Evolutionary conservation across 306 rosid genomes (phyloP).

Genomic region (Malus sylvestris): DNA sequence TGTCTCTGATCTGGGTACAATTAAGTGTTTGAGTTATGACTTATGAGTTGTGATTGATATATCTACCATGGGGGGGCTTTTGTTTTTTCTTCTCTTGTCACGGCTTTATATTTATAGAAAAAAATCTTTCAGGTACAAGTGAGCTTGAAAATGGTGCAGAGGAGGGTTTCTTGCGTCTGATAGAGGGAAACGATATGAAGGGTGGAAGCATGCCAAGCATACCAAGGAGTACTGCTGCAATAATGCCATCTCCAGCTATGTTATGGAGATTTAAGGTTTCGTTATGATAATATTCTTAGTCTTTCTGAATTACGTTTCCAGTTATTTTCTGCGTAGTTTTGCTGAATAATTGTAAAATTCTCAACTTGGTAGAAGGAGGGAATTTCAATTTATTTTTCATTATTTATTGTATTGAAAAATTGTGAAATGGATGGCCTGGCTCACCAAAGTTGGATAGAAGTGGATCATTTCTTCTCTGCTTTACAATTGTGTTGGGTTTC

Average conservation of each 20-base stretch:
- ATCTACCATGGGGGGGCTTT: not conserved
- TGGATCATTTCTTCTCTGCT: not conserved
- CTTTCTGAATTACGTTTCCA: not conserved
- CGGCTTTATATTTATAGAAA: constrained; percentile 14
- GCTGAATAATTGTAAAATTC: not conserved
- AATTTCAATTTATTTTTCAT: not conserved
- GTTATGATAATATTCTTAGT: not conserved
- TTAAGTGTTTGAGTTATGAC: constrained; percentile 8
- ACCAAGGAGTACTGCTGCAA: constrained; percentile 34
- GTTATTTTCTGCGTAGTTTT: not conserved
- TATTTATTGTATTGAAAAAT: not conserved
- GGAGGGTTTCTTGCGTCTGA: constrained; percentile 43
- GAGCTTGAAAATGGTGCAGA: constrained; percentile 70
- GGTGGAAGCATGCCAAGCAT: constrained; percentile 28
- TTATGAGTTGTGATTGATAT: not conserved
- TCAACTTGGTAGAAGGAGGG: constrained; percentile 1
- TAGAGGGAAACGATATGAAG: constrained; percentile 47
- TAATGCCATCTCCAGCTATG: constrained; percentile 79
- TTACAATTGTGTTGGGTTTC: not conserved
- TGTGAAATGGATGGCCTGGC: not conserved
- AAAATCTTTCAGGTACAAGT: constrained; percentile 32
- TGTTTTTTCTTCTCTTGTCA: not conserved
- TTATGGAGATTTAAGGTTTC: constrained; percentile 91
- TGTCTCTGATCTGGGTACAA: constrained; percentile 73
- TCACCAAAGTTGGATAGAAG: not conserved